phyloP scores from a whole-genome alignment of 768 basidiomycete species.

The Boletus bicolor region DNA sequence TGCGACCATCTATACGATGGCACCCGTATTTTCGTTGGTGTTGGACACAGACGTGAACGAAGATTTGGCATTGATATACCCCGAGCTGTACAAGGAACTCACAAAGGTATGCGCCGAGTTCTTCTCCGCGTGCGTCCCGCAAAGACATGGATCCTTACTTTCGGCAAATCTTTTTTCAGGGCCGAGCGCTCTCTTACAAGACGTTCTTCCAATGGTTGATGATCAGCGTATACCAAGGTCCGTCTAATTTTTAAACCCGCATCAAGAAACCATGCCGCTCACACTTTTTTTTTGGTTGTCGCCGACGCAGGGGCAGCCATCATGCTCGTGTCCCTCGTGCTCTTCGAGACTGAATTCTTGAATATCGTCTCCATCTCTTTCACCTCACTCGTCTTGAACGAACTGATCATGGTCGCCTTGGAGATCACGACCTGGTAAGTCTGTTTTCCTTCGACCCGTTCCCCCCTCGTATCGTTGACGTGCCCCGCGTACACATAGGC shows the following conservation, averaged over 20 bases:
- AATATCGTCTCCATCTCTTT: constrained; percentile 99
- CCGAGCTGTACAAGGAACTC: constrained; percentile 95
- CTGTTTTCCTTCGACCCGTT: background rate
- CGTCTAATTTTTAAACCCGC: background rate
- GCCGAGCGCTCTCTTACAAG: constrained; percentile 91
- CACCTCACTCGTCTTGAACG: constrained; percentile 92
- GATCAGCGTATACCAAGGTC: constrained; percentile 97
- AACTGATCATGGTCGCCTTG: constrained; percentile 97
- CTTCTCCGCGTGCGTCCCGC: background rate
- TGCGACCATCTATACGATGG: constrained; percentile 96
- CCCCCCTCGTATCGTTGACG: background rate
- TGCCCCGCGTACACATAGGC: constrained; percentile 47
- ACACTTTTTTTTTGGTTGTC: background rate
- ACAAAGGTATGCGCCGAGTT: constrained; percentile 63
- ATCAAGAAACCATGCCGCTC: background rate
- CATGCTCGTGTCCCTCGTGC: constrained; percentile 95
- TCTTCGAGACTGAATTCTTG: constrained; percentile 96
- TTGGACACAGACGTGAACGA: constrained; percentile 95
- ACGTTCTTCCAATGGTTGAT: constrained; percentile 98
- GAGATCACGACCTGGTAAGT: constrained; percentile 94
- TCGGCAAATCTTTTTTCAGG: constrained; percentile 46
- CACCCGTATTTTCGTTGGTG: constrained; percentile 95
- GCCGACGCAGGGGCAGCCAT: constrained; percentile 77
- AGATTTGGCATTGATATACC: constrained; percentile 91
- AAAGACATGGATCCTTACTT: background rate